A percentile compares a stretch with the other conserved stretches of the same genome.
These are phyloP conservation scores for Rhodotorula paludigena DNA, from an alignment of 768 basidiomycete species.

Conservation along the genomic window DNA sequence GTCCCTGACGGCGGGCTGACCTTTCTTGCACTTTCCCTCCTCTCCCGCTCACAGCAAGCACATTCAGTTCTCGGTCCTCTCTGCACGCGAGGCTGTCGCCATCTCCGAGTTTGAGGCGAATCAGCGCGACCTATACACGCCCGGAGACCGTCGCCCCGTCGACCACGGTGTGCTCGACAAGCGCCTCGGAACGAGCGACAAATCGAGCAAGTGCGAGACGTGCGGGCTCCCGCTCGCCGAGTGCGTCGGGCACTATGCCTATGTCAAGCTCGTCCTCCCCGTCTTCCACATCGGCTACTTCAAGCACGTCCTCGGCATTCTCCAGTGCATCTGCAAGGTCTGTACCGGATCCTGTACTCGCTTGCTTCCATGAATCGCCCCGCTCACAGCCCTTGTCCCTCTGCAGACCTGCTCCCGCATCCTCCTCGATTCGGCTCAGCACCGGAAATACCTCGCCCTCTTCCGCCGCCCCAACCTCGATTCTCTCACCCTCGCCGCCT, in stretches of 20 bases:
- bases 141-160: conserved; percentile 74
- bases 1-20: neutral
- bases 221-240: conserved; percentile 86
- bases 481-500: conserved; percentile 77
- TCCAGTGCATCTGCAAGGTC: conserved; percentile 97
- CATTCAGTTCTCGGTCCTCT: conserved; percentile 89
- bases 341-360: conserved; percentile 30
- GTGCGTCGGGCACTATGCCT: conserved; percentile 97
- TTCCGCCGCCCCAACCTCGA: conserved; percentile 87
- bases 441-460: conserved; percentile 75
- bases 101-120: conserved; percentile 95
- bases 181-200: conserved; percentile 89
- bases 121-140: conserved; percentile 80
- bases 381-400: neutral
- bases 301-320: conserved; percentile 84
- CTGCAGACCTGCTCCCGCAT: conserved; percentile 77
- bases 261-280: conserved; percentile 92
- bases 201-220: conserved; percentile 85
- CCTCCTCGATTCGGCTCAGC: conserved; percentile 77
- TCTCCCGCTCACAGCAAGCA: conserved; percentile 62
- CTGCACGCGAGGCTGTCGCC: conserved; percentile 89
- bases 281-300: conserved; percentile 99
- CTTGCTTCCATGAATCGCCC: too few species aligned
- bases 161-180: conserved; percentile 89
- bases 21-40: neutral